Base-by-base conservation (phyloP, 164 flowering plant genomes). In the Aristolochia contorta region DNA sequence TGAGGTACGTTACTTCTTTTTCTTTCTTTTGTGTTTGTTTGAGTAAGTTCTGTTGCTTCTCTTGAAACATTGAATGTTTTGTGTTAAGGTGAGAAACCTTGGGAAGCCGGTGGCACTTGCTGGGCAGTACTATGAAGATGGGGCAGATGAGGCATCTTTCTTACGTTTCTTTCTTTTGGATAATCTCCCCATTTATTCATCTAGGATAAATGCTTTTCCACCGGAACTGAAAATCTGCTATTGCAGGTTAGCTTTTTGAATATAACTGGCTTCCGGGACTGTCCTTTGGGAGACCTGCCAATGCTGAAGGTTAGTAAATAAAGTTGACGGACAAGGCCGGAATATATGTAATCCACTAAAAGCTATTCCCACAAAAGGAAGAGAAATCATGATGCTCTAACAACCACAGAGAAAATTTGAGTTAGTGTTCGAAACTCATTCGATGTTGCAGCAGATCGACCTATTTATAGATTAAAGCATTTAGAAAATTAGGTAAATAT, bases 51-150 rank as follows among this genome's bases (percentile, higher is more conserved):
- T 23, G 20, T 23, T 41, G 20, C 52, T 48, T 59, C 46, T 54
- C 21, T 59, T 58, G 47, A 10, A 4, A 30, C 32, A 18, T 56
- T 27, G 10, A 16, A 19, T 69, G 22, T 21, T 41, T 50, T 45
- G 47, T 58, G 67, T 70, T 62, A 45, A 92, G 98, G 98, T 93
- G 58, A 75, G 99, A 67, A 88, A 93, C 75, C 95, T 93, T 61
- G 99, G 99, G 54, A 93, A 90, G 80, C 99, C 99, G 12, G 96
- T 90, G 62, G 95, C 90, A 56, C 94, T 93, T 72, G 97, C 99
- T 75, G 81, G 82, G 56, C 84, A 84, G 61, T 93, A 93, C 70
- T 93, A 93, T 67, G 79, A 65, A 70, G 99, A 90, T 70, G 99
- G 99, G 32, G 97, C 99, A 71, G 99, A 93, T 84, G 99, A 93